Evolutionary conservation across 495 filamentous ascomycete species (phyloP), one percentile per base, ranked within the genome.

Genomic region (Neurospora sp.): DNA sequence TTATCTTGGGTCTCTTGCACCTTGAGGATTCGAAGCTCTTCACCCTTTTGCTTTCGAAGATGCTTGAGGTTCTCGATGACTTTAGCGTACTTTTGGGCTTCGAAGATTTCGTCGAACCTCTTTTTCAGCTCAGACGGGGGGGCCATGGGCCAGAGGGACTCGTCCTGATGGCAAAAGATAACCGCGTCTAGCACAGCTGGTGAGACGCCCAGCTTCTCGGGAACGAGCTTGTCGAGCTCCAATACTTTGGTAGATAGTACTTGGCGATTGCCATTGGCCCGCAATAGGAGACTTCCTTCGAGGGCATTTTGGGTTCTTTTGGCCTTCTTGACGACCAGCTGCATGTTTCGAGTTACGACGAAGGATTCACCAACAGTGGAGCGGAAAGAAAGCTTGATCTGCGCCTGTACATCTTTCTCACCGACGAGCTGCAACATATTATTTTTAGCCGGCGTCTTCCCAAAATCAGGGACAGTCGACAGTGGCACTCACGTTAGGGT

Each of bases 121-220:
- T 96, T 95, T 82, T 99, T 99, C 35, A 99, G 84, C 4, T 87
- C 87, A 0, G 84, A 80, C 0, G 95, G 93, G 77, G 96, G 93
- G 76, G 94, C 97, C 92, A 99, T 94, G 14, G 96, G 96, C 96
- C 96, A 99, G 65, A 98, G 80, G 71, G 95, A 97, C 73, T 99
- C 96, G 75, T 99, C 96, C 76, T 99, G 96, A 80, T 99, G 96
- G 79, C 96, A 99, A 82, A 99, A 99, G 75, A 99, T 98, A 78
- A 99, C 96, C 68, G 88, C 91, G 65, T 98, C 94, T 40, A 99
- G 87, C 16, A 99, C 88, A 9, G 96, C 94, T 72, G 91, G 90
- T 4, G 94, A 96, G 9, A 98, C 96, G 40, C 96, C 96, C 6
- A 99, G 86, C 75, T 94, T 92, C 74, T 93, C 88, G 2, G 96